Evolutionary conservation across 805 yeast species (phyloP), one percentile per base, ranked within the genome.

Genomic region (Brettanomyces sp.): DNA sequence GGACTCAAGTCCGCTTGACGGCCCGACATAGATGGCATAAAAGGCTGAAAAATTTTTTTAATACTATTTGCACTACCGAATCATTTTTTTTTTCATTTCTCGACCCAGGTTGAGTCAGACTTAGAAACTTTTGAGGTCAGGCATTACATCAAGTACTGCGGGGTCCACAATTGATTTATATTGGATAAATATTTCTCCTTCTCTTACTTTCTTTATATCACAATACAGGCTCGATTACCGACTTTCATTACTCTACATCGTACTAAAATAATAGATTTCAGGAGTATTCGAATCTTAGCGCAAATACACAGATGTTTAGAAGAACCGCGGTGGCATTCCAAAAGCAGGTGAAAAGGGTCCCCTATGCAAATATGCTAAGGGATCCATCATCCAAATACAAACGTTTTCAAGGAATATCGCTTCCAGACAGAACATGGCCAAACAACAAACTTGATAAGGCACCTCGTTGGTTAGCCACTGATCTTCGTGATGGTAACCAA

Each of bases 401-500:
- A 18, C 68, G 82, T 22, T 78, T 76, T 53, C 69, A 73, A 47
- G 76, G 77, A 28, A 69, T 82, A 36, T 59, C 72, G 18, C 66
- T 83, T 46, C 75, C 78, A 25, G 74, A 81, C 59, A 72, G 91
- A 63, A 72, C 76, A 39, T 83, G 91, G 91, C 91, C 91, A 21
- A 66, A 73, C 54, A 79, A 78, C 41, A 63, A 72, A 41, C 79
- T 83, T 55, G 73, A 76, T 42, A 80, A 79, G 60, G 83, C 89
- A 4, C 91, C 91, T 50, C 72, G 89, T 59, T 83, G 91, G 91
- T 70, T 83, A 45, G 77, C 87, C 7, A 83, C 91, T 1, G 91
- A 83, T 63, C 70, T 83, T 52, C 75, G 91, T 69, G 91, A 83
- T 58, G 91, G 91, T 51, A 83, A 83, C 65, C 91, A 83, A 62